Percentiles rank a stretch among this genome's conserved stretches.
Evolutionary conservation across 2,329 filamentous ascomycete species (phyloP).

Genomic region (Cordyceps fumosorosea): DNA sequence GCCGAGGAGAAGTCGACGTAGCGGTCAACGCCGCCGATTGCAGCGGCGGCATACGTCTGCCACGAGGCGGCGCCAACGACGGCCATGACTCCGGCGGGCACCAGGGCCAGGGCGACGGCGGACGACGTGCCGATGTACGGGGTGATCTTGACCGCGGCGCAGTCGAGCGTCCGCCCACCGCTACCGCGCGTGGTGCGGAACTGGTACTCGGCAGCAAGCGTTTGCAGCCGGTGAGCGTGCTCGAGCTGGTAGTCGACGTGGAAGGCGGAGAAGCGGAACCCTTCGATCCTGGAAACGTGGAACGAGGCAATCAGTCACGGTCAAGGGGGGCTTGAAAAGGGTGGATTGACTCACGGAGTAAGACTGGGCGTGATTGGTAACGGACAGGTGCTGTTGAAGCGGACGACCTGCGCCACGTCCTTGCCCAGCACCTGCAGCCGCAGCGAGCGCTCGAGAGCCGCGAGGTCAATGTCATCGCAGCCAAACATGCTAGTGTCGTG

Average conservation of each 20-base stretch:
- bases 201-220: background rate
- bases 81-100: background rate
- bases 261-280: background rate
- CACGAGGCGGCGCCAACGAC: background rate
- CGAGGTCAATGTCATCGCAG: background rate
- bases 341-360: background rate
- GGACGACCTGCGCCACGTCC: background rate
- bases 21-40: background rate
- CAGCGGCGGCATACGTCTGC: background rate
- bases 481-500: background rate
- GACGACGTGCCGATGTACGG: constrained; percentile 1
- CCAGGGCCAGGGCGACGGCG: background rate
- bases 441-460: background rate
- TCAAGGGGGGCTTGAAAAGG: too few relatives aligned
- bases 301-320: background rate
- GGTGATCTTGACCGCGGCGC: constrained; percentile 4
- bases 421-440: background rate
- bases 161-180: background rate
- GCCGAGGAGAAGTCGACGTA: background rate
- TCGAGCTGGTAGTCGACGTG: constrained; percentile 1
- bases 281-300: background rate
- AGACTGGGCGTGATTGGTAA: background rate
- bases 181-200: background rate
- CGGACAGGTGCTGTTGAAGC: background rate
- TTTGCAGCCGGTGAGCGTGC: constrained; percentile 1